Evolutionary conservation across 257 asterid genomes (phyloP), one percentile per base, ranked within the genome.

Genomic region (Przewalskia tangutica): DNA sequence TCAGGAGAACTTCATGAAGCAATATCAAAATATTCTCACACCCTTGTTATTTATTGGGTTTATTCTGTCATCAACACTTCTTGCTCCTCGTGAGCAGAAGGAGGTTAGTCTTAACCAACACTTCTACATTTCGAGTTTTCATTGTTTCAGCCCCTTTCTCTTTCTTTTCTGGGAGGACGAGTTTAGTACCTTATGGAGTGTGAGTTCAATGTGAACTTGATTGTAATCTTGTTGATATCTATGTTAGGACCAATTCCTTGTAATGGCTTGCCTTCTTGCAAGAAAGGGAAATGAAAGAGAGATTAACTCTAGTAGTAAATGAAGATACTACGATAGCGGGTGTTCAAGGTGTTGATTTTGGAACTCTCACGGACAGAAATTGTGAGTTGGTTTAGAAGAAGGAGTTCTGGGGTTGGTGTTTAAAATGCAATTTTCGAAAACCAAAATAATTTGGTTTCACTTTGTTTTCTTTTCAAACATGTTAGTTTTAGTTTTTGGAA

Each of bases 1-100:
- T 78, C 83, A 83, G 10, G 90, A 87, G 51, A 53, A 66, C 68
- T 81, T 86, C 62, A 38, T 86, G 12, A 85, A 83, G 86, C 84
- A 81, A 63, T 42, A 80, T 70, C 91, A 85, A 83, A 50, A 75
- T 51, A 75, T 75, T 23, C 80, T 75, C 60, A 48, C 60, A 7
- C 80, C 80, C 46, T 75, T 75, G 62, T 34, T 75, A 51, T 51
- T 75, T 75, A 75, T 75, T 75, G 80, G 80, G 20, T 75, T 75
- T 75, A 50, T 75, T 50, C 62, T 75, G 80, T 75, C 80, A 27
- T 50, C 80, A 1, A 51, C 46, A 50, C 62, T 75, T 23, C 11
- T 75, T 16, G 42, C 16, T 50, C 62, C 62, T 50, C 62, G 62
- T 50, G 62, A 75, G 16, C 80, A 50, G 62, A 27, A 75, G 63